Base-by-base conservation (phyloP, 2,329 filamentous ascomycete species). In the Trichoderma sp. region DNA sequence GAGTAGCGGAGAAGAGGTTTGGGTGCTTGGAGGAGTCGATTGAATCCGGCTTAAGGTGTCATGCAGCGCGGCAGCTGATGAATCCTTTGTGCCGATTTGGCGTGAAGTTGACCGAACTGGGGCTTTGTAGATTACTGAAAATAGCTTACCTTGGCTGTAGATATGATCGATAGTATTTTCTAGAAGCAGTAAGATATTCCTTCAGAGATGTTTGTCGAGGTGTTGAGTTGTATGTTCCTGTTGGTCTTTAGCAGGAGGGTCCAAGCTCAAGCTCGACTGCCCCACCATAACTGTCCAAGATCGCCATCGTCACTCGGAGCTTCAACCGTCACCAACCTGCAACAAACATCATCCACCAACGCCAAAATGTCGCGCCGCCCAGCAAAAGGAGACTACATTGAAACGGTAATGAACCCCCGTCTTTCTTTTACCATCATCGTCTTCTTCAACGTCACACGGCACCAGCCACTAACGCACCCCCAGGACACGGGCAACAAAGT, bases 401-500 rank as follows among this genome's bases (percentile, higher is more conserved):
- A 97, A 79, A 99, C 95, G 62, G 93, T 96, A 84, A 72, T 2
- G 17, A 9, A n/a, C 1, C 39, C 10, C 44, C 12, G 14, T 57
- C 24, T 51, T 28, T 47, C 30, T 52, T 19, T 6, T 5, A 30
- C 7, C 19, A 7, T 51, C 48, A 30, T n/a, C 0, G n/a, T 50
- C 17, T 6, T n/a, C 14, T 28, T 9, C 24, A n/a, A 28, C 24
- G 14, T 51, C 24, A 9, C 24, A 5, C 26, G 21, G 2, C 21
- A 24, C 21, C 21, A 24, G 2, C 21, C 21, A 3, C 56, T 45
- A 64, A 55, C 21, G 44, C 39, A 28, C 24, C 1, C 28, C 21
- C 71, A 96, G 93, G 94, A 98, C 79, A 97, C 93, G 3, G 95
- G 95, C 70, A 99, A 99, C 85, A 98, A 98, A 81, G 95, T 99